Base-by-base conservation (phyloP, 306 rosid species). In the Castanea mollissima region DNA sequence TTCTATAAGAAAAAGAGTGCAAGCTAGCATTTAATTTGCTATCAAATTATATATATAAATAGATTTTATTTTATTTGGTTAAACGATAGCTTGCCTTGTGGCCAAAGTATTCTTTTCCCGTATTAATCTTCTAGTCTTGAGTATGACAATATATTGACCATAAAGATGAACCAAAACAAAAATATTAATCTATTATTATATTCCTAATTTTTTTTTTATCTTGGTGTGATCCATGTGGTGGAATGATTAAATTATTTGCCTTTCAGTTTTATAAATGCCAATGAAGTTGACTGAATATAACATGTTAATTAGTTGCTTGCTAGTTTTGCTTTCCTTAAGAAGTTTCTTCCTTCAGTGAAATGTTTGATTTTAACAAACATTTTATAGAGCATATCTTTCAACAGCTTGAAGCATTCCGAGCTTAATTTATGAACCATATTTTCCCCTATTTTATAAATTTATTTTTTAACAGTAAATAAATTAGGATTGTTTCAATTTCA, bases 81-180 rank as follows among this genome's bases (percentile, higher is more conserved):
- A 15, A 10, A 60, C 65, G 62, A 65, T 69, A 19, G 70, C 71
- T 67, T 68, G 81, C 76, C 81, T 84, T 88, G 46, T 65, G 46
- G 74, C 54, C 77, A 76, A 76, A 80, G 80, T 74, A 41, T 79
- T 55, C 29, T 81, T 75, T 31, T 31, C 46, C 70, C 23, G 32
- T 6, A 4, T 64, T 19, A 38, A 64, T 64, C 34, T 64, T 64
- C 70, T 29, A 29, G 20, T 6, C 6, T 62, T 62, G 69, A 62
- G 69, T 23, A 59, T 59, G 65, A 9, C 65, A 59, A 59, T 18
- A 58, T 9, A 10, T 23, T 20, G 14, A 20, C 21, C 54, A 21
- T 21, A 58, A 0, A 20, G 25, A 21, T 58, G 65, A 21, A 58
- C 62, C 20, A 57, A 20, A 57, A 18, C 12, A 20, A 57, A 10